Percentiles rank a stretch among this genome's conserved stretches.
Conservation (phyloP, 2,329 filamentous ascomycete genomes). For the Paraphaeosphaeria minitans region DNA sequence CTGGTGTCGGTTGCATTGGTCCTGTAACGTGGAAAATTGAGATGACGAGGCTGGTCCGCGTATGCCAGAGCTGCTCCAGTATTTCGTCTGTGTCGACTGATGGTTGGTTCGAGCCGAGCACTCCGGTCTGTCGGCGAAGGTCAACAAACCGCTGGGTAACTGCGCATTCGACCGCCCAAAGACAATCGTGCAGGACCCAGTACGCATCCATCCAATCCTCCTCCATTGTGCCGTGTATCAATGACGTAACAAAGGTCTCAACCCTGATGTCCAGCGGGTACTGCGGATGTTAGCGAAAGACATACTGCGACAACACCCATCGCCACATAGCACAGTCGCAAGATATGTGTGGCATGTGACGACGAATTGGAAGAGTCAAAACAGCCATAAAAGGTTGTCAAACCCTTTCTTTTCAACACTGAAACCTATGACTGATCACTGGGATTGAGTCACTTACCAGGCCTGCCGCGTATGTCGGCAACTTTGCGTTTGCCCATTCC, state of each 20-base stretch:
- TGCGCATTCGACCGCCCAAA: constrained; percentile 44
- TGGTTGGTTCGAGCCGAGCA: constrained; percentile 14
- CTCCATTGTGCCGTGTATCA: constrained; percentile 30
- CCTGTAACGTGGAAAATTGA: constrained; percentile 31
- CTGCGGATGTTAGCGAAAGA: constrained; percentile 26
- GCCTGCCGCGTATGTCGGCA: constrained; percentile 38
- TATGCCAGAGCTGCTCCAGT: constrained; percentile 27
- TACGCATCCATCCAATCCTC: constrained; percentile 41
- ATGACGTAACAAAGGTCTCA: constrained; percentile 28
- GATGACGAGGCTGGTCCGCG: constrained; percentile 29
- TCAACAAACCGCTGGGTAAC: constrained; percentile 45
- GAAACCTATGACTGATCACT: neutral
- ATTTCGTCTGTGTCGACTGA: constrained; percentile 27
- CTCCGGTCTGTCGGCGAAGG: constrained; percentile 26
- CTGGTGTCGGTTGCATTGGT: constrained; percentile 25
- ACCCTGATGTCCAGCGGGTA: constrained; percentile 42
- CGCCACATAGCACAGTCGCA: neutral
- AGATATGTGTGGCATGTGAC: neutral
- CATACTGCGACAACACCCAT: neutral
- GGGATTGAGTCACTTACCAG: constrained; percentile 27
- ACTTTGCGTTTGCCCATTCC: constrained; percentile 27
- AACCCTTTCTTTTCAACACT: neutral
- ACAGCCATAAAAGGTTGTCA: neutral
- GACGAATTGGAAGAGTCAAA: neutral
- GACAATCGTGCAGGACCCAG: constrained; percentile 40